Conservation (phyloP, 2,329 filamentous ascomycete species). For the Beauveria pseudobassiana region DNA sequence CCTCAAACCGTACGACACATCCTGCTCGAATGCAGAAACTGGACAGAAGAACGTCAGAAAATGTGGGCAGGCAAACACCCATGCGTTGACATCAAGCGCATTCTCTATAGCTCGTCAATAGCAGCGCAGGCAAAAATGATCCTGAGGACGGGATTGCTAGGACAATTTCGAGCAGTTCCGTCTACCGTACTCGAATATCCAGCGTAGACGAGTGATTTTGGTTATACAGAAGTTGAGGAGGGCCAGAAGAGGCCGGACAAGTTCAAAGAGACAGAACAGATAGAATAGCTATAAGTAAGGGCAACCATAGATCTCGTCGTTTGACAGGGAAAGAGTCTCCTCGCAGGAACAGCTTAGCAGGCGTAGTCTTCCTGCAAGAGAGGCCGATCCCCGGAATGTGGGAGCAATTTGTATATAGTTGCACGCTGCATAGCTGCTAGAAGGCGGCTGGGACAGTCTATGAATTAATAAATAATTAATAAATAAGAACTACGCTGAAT, state of each 20-base stretch:
- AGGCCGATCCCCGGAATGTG: background rate
- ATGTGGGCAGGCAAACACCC: too few species aligned
- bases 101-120: too few species aligned
- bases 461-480: too few species aligned
- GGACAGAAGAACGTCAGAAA: too few species aligned
- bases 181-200: constrained; percentile 18
- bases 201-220: constrained; percentile 18
- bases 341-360: background rate
- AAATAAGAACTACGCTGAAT: too few species aligned
- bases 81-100: too few species aligned
- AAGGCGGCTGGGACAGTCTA: background rate
- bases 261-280: constrained; percentile 21
- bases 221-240: constrained; percentile 22
- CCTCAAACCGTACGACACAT: too few species aligned
- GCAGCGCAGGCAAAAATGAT: constrained; percentile 27
- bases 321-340: background rate
- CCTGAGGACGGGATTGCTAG: constrained; percentile 22
- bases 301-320: background rate
- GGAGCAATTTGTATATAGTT: background rate
- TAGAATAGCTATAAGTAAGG: constrained; percentile 13
- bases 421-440: background rate
- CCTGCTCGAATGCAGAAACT: too few species aligned
- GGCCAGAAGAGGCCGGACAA: constrained; percentile 19
- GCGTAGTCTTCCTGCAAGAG: background rate
- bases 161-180: constrained; percentile 21